phyloP scores from a whole-genome alignment of 441 rosid species.

The Populus hybrid region DNA sequence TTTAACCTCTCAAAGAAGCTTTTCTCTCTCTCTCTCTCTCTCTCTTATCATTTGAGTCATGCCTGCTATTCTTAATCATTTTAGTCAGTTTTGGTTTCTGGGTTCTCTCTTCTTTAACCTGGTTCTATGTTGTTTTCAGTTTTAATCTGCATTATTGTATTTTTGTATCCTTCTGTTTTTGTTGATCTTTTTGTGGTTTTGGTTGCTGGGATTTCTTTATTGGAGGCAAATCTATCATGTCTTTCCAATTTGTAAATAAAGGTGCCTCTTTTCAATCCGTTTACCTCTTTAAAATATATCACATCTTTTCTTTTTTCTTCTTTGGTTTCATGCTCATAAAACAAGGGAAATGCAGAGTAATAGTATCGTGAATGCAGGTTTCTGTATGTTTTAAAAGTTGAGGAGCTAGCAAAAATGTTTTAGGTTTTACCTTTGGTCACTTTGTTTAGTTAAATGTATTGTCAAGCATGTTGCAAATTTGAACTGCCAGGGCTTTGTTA shows the following conservation, averaged over 20 bases:
- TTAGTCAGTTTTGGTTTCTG: neutral
- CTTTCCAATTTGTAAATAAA: slow-evolving; percentile 18
- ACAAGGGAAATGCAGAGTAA: neutral
- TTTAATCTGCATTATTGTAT: slow-evolving; percentile 6
- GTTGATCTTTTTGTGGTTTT: slow-evolving; percentile 9
- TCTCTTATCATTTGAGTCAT: slow-evolving; percentile 8
- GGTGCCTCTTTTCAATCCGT: slow-evolving; percentile 16
- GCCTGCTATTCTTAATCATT: neutral
- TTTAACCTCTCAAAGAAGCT: neutral
- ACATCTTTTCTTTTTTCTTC: neutral
- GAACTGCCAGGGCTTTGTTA: slow-evolving; percentile 7
- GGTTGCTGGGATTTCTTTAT: slow-evolving; percentile 20
- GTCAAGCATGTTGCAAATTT: neutral
- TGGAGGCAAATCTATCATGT: slow-evolving; percentile 1
- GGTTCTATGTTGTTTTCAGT: slow-evolving; percentile 8
- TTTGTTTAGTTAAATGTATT: neutral
- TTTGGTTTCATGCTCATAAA: neutral
- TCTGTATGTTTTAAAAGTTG: neutral
- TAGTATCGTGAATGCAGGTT: neutral
- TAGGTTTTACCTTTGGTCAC: neutral
- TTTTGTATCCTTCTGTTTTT: neutral
- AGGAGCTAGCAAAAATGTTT: neutral
- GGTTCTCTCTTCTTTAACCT: neutral
- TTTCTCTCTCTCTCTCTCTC: neutral
- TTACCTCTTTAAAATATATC: slow-evolving; percentile 7